phyloP scores from a whole-genome alignment of 441 rosid species.

The Euphorbia schlechtendalii region DNA sequence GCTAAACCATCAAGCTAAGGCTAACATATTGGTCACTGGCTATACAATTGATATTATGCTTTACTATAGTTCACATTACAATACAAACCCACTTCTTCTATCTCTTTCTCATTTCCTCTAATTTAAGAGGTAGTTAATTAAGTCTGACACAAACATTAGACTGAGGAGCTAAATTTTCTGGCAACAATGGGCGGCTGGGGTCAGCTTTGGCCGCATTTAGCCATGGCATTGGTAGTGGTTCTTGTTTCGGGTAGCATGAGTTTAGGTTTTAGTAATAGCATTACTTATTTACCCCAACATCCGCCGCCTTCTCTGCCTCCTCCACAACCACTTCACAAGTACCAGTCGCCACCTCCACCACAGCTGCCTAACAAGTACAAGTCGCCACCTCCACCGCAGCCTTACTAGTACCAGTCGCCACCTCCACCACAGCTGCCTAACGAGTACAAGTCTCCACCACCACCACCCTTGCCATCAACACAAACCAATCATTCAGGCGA shows the following conservation, averaged over 20 bases:
- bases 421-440: slow-evolving; percentile 26
- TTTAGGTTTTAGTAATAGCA: slow-evolving; percentile 52
- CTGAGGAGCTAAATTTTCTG: slow-evolving; percentile 19
- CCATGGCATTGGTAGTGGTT: slow-evolving; percentile 39
- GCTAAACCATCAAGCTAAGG: no score
- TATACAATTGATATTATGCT: slow-evolving; percentile 32
- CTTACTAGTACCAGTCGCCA: slow-evolving; percentile 25
- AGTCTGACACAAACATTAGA: slow-evolving; percentile 12
- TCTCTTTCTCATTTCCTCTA: no score
- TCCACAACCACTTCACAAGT: slow-evolving; percentile 42
- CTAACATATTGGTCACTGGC: no score
- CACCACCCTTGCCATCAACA: background rate
- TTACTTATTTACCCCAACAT: slow-evolving; percentile 48
- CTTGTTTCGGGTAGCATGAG: slow-evolving; percentile 36
- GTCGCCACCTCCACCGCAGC: no score
- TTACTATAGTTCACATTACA: slow-evolving; percentile 24
- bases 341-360: slow-evolving; percentile 54
- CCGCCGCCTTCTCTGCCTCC: slow-evolving; percentile 43
- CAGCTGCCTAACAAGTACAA: slow-evolving; percentile 27
- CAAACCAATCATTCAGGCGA: no score
- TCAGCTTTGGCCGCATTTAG: slow-evolving; percentile 39
- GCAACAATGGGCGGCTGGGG: slow-evolving; percentile 44
- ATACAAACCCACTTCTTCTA: background rate
- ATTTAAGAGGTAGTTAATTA: background rate
- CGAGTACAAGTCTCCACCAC: slow-evolving; percentile 29